Conservation (phyloP, 2,329 filamentous ascomycete species). For the Claviceps sp. region DNA sequence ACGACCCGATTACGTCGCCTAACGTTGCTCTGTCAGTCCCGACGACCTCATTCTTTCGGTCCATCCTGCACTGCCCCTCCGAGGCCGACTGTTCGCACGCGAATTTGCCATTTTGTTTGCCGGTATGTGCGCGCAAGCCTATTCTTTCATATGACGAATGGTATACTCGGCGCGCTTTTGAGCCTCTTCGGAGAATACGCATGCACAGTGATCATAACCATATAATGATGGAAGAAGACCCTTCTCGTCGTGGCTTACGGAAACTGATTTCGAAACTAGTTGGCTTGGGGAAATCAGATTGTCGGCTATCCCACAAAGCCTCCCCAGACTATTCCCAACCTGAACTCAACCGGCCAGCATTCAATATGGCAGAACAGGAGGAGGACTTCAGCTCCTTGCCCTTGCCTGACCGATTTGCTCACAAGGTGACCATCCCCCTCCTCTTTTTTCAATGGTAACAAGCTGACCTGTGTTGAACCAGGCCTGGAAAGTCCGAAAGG, state of each 20-base stretch:
- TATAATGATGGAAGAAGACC: slow-evolving; percentile 12
- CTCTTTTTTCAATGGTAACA: neutral
- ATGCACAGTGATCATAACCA: neutral
- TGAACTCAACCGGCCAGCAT: slow-evolving; percentile 8
- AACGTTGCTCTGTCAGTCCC: neutral
- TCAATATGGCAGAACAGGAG: slow-evolving; percentile 64
- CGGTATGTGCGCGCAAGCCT: neutral
- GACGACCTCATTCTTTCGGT: slow-evolving; percentile 2
- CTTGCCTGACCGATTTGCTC: slow-evolving; percentile 64
- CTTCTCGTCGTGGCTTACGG: slow-evolving; percentile 12
- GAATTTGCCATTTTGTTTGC: neutral
- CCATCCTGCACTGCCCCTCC: neutral
- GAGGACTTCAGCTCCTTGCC: slow-evolving; percentile 73
- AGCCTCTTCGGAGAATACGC: neutral
- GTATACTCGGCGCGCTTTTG: neutral
- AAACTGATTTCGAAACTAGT: slow-evolving; percentile 20
- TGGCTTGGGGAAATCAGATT: slow-evolving; percentile 9
- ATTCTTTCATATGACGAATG: neutral
- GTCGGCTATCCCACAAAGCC: neutral
- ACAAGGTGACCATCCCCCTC: slow-evolving; percentile 47
- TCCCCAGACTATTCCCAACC: slow-evolving; percentile 10
- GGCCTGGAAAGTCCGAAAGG: slow-evolving; percentile 96
- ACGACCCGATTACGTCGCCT: neutral
- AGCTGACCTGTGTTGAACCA: slow-evolving; percentile 18
- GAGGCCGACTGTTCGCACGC: neutral